phyloP scores from a whole-genome alignment of 768 basidiomycete species.

The Mycena floridula region DNA sequence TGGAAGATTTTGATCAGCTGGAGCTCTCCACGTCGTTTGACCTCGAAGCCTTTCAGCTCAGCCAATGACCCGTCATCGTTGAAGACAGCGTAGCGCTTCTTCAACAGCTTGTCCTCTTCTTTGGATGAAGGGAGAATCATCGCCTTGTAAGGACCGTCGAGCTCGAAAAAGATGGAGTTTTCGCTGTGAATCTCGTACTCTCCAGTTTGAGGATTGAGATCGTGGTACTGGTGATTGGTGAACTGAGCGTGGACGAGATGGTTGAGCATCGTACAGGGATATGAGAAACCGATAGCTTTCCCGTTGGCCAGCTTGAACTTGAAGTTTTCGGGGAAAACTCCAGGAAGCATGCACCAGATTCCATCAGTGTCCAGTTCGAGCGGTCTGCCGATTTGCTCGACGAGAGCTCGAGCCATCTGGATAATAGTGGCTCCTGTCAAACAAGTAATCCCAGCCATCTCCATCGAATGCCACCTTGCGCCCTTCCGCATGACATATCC shows the following conservation, averaged over 20 bases:
- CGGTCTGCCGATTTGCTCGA: constrained; percentile 96
- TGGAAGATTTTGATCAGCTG: constrained; percentile 99
- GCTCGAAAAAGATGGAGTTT: constrained; percentile 99
- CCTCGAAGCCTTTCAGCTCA: constrained; percentile 97
- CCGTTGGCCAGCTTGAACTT: constrained; percentile 86
- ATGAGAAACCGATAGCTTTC: constrained; percentile 85
- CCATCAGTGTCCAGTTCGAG: constrained; percentile 98
- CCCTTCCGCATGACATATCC: constrained; percentile 99
- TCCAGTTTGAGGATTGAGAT: constrained; percentile 79
- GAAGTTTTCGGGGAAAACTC: constrained; percentile 97
- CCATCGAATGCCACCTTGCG: constrained; percentile 99
- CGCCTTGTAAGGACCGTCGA: constrained; percentile 96
- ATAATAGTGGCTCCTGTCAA: constrained; percentile 97
- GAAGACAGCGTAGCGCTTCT: constrained; percentile 99
- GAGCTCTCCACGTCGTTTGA: constrained; percentile 94
- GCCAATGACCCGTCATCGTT: constrained; percentile 97
- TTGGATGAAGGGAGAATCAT: constrained; percentile 99
- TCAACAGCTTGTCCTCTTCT: constrained; percentile 96
- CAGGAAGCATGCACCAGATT: constrained; percentile 99
- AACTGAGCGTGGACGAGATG: constrained; percentile 94
- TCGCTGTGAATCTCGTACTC: constrained; percentile 85
- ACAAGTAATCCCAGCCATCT: constrained; percentile 99
- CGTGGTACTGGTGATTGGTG: constrained; percentile 98
- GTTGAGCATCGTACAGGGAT: constrained; percentile 99
- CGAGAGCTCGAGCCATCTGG: constrained; percentile 95